Percentiles rank a stretch among this genome's conserved stretches.
Evolutionary conservation across 768 basidiomycete species (phyloP).

Genomic region (Podaxis sp.): DNA sequence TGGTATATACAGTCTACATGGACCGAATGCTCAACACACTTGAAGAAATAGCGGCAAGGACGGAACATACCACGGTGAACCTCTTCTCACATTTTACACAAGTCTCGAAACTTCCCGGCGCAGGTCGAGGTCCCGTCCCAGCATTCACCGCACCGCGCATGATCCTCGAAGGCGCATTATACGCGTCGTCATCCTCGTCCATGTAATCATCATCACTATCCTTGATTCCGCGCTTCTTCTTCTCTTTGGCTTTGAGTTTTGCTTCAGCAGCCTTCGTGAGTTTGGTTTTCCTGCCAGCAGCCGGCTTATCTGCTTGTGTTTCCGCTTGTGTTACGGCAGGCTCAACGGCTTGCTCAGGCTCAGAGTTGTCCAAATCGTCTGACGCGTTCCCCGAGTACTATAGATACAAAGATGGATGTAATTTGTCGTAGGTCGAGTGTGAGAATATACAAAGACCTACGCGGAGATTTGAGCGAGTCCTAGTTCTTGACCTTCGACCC

Average conservation of each 20-base stretch:
- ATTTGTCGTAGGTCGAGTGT: not conserved
- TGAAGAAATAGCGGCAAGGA: not conserved
- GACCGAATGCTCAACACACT: not conserved
- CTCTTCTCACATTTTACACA: slow-evolving; percentile 83
- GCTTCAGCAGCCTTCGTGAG: slow-evolving; percentile 44
- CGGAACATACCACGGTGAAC: slow-evolving; percentile 78
- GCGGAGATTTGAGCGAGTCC: slow-evolving; percentile 4
- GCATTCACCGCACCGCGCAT: slow-evolving; percentile 30
- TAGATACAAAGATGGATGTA: slow-evolving; percentile 1
- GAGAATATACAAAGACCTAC: not conserved
- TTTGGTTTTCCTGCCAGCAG: slow-evolving; percentile 57
- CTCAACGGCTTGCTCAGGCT: slow-evolving; percentile 16
- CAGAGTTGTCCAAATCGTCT: slow-evolving; percentile 64
- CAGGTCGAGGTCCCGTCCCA: slow-evolving; percentile 47
- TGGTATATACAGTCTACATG: slow-evolving; percentile 82
- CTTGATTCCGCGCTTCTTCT: slow-evolving; percentile 42
- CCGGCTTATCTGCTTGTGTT: slow-evolving; percentile 11
- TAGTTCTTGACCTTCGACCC: slow-evolving; percentile 18
- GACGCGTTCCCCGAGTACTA: slow-evolving; percentile 57
- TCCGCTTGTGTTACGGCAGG: not conserved
- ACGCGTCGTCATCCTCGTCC: slow-evolving; percentile 65
- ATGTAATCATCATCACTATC: slow-evolving; percentile 43
- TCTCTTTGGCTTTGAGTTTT: slow-evolving; percentile 41
- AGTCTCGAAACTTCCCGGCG: slow-evolving; percentile 73
- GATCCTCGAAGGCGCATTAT: slow-evolving; percentile 59